phyloP scores from a whole-genome alignment of 345 rosid genomes.

The Rhizophora apiculata region DNA sequence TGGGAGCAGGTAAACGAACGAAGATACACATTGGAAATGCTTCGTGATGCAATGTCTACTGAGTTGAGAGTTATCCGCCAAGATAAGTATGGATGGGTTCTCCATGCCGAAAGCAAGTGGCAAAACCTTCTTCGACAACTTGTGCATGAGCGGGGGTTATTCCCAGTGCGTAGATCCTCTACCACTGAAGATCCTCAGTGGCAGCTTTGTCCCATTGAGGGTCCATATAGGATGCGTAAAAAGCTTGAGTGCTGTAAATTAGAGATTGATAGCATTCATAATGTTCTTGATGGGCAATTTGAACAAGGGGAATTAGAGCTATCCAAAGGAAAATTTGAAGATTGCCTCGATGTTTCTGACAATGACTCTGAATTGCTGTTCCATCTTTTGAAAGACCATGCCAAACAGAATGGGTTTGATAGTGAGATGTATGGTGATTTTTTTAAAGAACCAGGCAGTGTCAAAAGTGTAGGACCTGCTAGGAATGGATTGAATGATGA shows the following conservation, averaged over 20 bases:
- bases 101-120: conserved; percentile 99
- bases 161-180: conserved; percentile 68
- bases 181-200: conserved; percentile 70
- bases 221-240: conserved; percentile 99
- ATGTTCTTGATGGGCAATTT: conserved; percentile 70
- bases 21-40: conserved; percentile 86
- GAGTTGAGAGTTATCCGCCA: conserved; percentile 98
- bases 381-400: conserved; percentile 45
- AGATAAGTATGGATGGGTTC: conserved; percentile 99
- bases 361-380: conserved; percentile 65
- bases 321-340: conserved; percentile 52
- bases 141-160: conserved; percentile 94
- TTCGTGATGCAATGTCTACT: conserved; percentile 97
- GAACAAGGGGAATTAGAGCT: conserved; percentile 66
- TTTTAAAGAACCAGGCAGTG: conserved; percentile 48
- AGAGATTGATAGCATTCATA: conserved; percentile 72
- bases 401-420: conserved; percentile 32
- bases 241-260: conserved; percentile 89
- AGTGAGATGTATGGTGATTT: conserved; percentile 61
- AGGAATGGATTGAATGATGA: conserved; percentile 89
- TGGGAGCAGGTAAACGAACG: conserved; percentile 97
- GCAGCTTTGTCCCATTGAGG: conserved; percentile 99
- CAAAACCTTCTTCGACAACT: conserved; percentile 94
- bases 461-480: conserved; percentile 49
- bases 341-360: conserved; percentile 58